phyloP scores from a whole-genome alignment of 106 monocot species.

The Iris macrosiphon region DNA sequence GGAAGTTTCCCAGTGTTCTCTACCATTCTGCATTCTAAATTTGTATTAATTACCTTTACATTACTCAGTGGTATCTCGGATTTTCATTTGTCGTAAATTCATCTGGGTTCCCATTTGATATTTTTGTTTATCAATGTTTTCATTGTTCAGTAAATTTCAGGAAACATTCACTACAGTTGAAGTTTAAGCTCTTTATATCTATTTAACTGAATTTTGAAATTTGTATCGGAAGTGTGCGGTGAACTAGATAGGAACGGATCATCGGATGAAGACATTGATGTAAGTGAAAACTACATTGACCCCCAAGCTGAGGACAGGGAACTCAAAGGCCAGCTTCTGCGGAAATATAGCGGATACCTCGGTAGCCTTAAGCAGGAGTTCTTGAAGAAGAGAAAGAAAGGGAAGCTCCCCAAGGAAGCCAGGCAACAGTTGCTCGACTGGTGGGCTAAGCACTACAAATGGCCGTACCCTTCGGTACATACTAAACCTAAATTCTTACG shows the following conservation, averaged over 20 bases:
- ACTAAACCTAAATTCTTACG: background rate
- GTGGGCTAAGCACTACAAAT: conserved; percentile 61
- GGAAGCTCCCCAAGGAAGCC: conserved; percentile 62
- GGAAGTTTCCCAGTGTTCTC: no score
- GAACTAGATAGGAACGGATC: conserved; percentile 32
- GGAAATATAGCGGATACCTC: conserved; percentile 55
- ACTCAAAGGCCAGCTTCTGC: conserved; percentile 50
- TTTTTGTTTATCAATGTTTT: no score
- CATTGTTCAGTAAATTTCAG: no score
- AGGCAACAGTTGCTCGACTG: conserved; percentile 53
- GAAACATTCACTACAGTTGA: no score
- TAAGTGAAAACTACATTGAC: conserved; percentile 36
- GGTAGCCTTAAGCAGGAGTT: conserved; percentile 58
- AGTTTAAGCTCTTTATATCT: no score
- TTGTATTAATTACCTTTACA: no score
- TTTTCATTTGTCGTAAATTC: no score
- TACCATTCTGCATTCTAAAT: no score
- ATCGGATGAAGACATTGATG: conserved; percentile 35
- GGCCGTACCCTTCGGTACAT: conserved; percentile 68
- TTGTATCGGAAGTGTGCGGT: conserved; percentile 2
- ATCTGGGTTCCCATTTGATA: no score
- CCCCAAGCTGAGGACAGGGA: conserved; percentile 55
- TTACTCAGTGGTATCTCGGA: no score
- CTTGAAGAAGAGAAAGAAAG: conserved; percentile 60
- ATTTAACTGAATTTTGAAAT: background rate